Evolutionary conservation across 2,329 filamentous ascomycete species (phyloP).

Genomic region (Plectosphaerella sp.): DNA sequence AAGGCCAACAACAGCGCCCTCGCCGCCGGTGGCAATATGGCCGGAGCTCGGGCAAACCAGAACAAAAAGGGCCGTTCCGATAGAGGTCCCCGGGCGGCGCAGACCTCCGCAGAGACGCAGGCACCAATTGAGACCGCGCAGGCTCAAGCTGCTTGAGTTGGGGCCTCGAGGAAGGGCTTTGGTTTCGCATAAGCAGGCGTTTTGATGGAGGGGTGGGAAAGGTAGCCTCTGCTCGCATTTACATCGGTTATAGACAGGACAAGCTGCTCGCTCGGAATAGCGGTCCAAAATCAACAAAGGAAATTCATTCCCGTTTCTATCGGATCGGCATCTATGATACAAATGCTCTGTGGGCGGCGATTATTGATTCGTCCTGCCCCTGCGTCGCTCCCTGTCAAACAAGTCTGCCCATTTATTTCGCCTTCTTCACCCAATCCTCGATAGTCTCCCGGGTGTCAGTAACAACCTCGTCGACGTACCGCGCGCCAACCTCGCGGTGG

Average conservation of each 20-base stretch:
- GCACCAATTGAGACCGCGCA: neutral
- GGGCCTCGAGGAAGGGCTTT: neutral
- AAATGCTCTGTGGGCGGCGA: neutral
- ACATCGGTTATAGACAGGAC: constrained; percentile 1
- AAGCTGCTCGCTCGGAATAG: too few species aligned
- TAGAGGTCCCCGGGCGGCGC: neutral
- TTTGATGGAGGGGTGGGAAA: neutral
- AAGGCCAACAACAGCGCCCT: constrained; percentile 30
- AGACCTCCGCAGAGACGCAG: neutral
- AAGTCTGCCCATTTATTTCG: constrained; percentile 51
- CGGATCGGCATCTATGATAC: constrained; percentile 13
- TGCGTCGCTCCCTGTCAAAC: neutral
- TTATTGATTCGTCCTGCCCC: neutral
- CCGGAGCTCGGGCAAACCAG: constrained; percentile 18
- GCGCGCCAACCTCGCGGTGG: constrained; percentile 66
- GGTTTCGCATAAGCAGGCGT: constrained; percentile 9
- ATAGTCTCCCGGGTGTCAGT: constrained; percentile 69
- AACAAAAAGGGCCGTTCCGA: constrained; percentile 21
- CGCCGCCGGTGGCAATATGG: constrained; percentile 43
- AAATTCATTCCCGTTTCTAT: constrained; percentile 10
- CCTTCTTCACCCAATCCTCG: constrained; percentile 89
- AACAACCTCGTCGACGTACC: constrained; percentile 78
- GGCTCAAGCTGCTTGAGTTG: neutral
- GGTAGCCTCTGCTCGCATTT: neutral
- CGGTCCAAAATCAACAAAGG: constrained; percentile 6